phyloP scores from a whole-genome alignment of 2,329 filamentous ascomycete species.

The Aspergillus versicolor region DNA sequence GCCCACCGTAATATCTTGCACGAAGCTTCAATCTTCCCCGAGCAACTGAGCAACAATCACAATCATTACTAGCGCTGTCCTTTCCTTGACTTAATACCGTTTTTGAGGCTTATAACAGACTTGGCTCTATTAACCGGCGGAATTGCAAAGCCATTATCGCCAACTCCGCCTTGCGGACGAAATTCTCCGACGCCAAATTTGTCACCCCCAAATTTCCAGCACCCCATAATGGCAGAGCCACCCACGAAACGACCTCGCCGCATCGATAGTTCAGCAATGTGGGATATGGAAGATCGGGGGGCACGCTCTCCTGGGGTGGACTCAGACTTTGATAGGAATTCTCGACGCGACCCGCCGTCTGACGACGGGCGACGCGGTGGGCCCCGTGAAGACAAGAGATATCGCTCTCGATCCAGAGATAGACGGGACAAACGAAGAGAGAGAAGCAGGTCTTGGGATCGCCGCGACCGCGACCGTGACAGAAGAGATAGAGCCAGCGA shows the following conservation, averaged over 20 bases:
- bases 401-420: slow-evolving; percentile 41
- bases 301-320: slow-evolving; percentile 28
- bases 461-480: slow-evolving; percentile 33
- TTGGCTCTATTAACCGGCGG: neutral
- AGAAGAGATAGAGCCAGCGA: slow-evolving; percentile 35
- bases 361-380: slow-evolving; percentile 39
- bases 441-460: slow-evolving; percentile 45
- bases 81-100: slow-evolving; percentile 5
- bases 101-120: neutral
- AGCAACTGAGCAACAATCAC: slow-evolving; percentile 6
- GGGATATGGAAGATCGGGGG: slow-evolving; percentile 50
- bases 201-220: slow-evolving; percentile 2
- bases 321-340: slow-evolving; percentile 36
- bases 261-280: slow-evolving; percentile 61
- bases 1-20: slow-evolving; percentile 30
- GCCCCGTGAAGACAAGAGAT: slow-evolving; percentile 39
- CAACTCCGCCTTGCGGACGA: neutral
- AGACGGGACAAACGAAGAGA: slow-evolving; percentile 41
- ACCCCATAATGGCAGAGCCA: slow-evolving; percentile 51
- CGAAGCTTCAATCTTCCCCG: slow-evolving; percentile 18
- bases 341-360: slow-evolving; percentile 34
- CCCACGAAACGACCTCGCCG: slow-evolving; percentile 52
- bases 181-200: neutral
- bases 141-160: neutral
- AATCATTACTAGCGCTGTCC: neutral